These are phyloP conservation scores for Chaetothyriales sp. DNA, from an alignment of 2,329 filamentous ascomycete genomes.

Conservation along the genomic window DNA sequence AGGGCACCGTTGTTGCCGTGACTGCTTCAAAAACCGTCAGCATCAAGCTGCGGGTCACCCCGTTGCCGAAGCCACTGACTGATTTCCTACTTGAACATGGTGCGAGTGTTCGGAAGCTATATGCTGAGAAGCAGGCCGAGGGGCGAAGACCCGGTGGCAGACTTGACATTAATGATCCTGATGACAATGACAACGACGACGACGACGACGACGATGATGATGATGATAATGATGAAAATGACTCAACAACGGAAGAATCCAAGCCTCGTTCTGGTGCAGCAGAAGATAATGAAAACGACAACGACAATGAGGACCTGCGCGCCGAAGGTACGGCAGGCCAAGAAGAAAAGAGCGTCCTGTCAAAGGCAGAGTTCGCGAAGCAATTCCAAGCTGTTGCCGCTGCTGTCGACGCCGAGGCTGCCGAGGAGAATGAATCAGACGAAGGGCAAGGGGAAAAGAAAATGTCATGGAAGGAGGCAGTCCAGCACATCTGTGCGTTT, in stretches of 20 bases:
- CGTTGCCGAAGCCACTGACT: conserved; percentile 62
- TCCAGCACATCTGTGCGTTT: conserved; percentile 77
- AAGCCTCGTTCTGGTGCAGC: conserved; percentile 20
- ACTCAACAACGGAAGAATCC: neutral
- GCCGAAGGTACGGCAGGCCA: conserved; percentile 38
- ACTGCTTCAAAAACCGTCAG: conserved; percentile 79
- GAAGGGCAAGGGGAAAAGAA: conserved; percentile 55
- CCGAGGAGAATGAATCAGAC: conserved; percentile 32
- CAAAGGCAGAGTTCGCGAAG: conserved; percentile 59
- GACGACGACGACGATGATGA: conserved; percentile 13
- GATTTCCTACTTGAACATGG: conserved; percentile 73
- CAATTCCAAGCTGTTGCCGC: conserved; percentile 44
- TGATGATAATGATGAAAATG: neutral
- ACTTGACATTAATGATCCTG: conserved; percentile 20
- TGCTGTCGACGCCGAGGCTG: neutral
- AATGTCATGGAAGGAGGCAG: conserved; percentile 60
- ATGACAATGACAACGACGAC: conserved; percentile 22
- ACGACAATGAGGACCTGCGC: conserved; percentile 29
- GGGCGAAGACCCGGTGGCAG: conserved; percentile 12
- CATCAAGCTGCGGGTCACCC: conserved; percentile 59
- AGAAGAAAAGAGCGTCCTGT: conserved; percentile 47
- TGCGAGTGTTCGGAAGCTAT: conserved; percentile 62
- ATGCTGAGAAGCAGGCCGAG: conserved; percentile 50
- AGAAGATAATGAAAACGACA: conserved; percentile 24
- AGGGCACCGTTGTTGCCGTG: conserved; percentile 59